phyloP scores from a whole-genome alignment of 2,329 filamentous ascomycete species.

The Microcyclospora pomicola region DNA sequence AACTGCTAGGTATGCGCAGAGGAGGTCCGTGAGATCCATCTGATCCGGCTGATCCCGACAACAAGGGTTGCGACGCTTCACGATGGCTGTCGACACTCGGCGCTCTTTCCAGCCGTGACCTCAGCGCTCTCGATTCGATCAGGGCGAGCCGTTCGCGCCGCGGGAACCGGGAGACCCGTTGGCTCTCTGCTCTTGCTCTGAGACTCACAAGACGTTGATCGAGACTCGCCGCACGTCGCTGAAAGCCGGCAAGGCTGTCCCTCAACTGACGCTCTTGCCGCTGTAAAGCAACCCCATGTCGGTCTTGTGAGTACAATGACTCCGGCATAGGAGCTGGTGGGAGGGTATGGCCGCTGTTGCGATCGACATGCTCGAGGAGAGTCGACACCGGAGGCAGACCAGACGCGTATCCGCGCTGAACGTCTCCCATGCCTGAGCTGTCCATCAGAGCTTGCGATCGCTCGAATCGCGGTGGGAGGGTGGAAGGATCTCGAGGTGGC shows the following conservation, averaged over 20 bases:
- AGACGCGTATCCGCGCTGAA: conserved; percentile 4
- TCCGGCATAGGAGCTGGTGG: neutral
- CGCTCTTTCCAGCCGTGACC: neutral
- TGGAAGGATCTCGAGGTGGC: conserved; percentile 15
- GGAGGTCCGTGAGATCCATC: neutral
- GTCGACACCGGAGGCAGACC: conserved; percentile 18
- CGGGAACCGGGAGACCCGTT: neutral
- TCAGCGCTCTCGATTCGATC: no score
- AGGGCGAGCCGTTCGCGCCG: no score
- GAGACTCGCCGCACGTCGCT: neutral
- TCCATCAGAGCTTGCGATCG: conserved; percentile 8
- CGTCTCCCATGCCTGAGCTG: no score
- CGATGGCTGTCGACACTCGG: neutral
- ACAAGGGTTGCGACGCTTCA: neutral
- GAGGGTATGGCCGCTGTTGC: conserved; percentile 1
- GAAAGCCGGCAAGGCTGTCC: neutral
- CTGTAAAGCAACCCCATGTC: neutral
- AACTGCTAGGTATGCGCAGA: neutral
- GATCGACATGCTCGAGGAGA: conserved; percentile 17
- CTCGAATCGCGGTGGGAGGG: conserved; percentile 13
- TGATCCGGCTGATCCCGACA: neutral
- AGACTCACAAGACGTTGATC: neutral
- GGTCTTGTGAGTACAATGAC: neutral
- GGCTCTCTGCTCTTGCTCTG: neutral
- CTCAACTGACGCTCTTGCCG: neutral